Base-by-base conservation (phyloP, 345 rosid genomes). In the Reutealis trisperma region DNA sequence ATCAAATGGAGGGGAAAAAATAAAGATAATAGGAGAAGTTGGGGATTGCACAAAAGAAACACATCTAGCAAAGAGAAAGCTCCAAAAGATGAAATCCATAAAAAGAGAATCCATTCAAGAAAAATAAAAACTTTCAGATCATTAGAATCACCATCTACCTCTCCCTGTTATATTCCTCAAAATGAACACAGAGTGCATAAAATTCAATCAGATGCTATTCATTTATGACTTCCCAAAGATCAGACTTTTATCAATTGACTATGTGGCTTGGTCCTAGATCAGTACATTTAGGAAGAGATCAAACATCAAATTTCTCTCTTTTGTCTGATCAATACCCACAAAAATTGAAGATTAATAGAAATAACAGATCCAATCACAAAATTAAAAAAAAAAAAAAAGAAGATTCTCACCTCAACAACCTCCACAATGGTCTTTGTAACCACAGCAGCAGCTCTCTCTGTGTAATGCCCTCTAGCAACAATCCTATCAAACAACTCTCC, bases 371-470 rank as follows among this genome's bases (percentile, higher is more conserved):
- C 57, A 41, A 77, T 37, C 27, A 57, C n/a, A 55, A 67, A 16
- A 59, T 8, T n/a, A n/a, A n/a, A 44, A 4, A 0, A 0, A 63
- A 24, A 18, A 8, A 7, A 21, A 1, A 15, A 5, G 63, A 8
- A 30, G 6, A 47, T 6, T 67, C 25, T 69, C 37, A 82, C 81
- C 84, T 82, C 79, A 82, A 82, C 84, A 63, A 82, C 84, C 76
- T 82, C 84, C n/a, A 82, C 81, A 74, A 82, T 82, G 62, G 84
- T 82, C 78, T 77, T 82, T 32, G 84, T 82, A 34, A 82, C 81
- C 3, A 47, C 64, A 64, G 84, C 84, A 70, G 84, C 84, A 74
- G 84, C 84, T 71, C 84, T 78, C 59, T 82, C 84, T 4, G 84
- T 82, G 73, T 82, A 82, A 78, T 78, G 84, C 16, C 84, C 84